A percentile compares a stretch with the other conserved stretches of the same genome.
phyloP scores from a whole-genome alignment of 1,284 basidiomycete genomes.

The Ceratobasidium papillatum region DNA sequence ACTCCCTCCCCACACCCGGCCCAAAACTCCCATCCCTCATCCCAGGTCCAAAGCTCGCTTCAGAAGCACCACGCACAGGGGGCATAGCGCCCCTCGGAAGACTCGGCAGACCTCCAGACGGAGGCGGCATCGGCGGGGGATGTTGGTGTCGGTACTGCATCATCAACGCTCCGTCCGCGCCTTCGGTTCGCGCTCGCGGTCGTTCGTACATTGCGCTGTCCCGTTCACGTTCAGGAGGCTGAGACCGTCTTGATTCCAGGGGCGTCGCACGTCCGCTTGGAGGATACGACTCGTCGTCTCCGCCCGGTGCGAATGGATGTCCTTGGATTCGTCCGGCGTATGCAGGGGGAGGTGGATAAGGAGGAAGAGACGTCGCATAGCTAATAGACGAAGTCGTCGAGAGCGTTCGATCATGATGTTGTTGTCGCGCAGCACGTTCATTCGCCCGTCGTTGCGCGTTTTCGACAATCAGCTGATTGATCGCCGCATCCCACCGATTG shows the following conservation, averaged over 20 bases:
- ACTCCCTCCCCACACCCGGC: conserved; percentile 32
- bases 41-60: conserved; percentile 56
- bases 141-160: conserved; percentile 67
- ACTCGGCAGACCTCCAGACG: conserved; percentile 43
- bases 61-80: conserved; percentile 33
- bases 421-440: conserved; percentile 43
- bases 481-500: conserved; percentile 88
- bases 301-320: conserved; percentile 58
- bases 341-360: conserved; percentile 34
- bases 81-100: conserved; percentile 45
- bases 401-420: conserved; percentile 36
- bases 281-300: conserved; percentile 60
- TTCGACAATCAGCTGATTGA: conserved; percentile 82
- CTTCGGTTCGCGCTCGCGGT: conserved; percentile 77
- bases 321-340: conserved; percentile 58
- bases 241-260: conserved; percentile 62
- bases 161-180: conserved; percentile 70
- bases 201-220: conserved; percentile 58
- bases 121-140: conserved; percentile 46
- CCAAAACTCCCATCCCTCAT: conserved; percentile 57
- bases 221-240: conserved; percentile 63
- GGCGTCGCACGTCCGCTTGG: conserved; percentile 73
- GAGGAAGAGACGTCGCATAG: conserved; percentile 41
- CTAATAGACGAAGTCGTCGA: conserved; percentile 36
- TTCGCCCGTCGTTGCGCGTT: conserved; percentile 42